Evolutionary conservation across 768 basidiomycete genomes (phyloP).

Genomic region (Russula vinacea): DNA sequence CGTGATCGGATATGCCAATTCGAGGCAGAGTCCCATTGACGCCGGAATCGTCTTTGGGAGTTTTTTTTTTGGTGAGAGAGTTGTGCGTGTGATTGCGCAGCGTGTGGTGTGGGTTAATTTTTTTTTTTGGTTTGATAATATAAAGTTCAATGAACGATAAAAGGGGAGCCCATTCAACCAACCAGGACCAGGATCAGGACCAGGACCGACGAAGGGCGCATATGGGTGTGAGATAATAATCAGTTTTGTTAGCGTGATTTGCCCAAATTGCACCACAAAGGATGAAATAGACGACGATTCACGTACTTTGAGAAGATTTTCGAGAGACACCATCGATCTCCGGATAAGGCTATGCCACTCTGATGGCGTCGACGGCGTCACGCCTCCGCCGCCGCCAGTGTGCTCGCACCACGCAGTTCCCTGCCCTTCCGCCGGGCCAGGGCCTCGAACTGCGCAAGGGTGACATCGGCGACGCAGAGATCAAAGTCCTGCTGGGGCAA

Average conservation of each 20-base stretch:
- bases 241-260: conserved; percentile 18
- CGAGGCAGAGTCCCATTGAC: conserved; percentile 72
- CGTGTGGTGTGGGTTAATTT: background rate
- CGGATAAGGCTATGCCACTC: conserved; percentile 51
- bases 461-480: conserved; percentile 80
- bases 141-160: conserved; percentile 25
- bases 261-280: conserved; percentile 1
- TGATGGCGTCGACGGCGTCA: conserved; percentile 33
- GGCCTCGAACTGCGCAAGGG: conserved; percentile 70
- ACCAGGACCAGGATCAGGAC: conserved; percentile 8
- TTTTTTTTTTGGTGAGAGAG: background rate
- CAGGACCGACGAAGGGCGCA: conserved; percentile 4
- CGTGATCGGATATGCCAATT: conserved; percentile 71
- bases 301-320: conserved; percentile 66
- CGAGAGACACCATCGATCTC: conserved; percentile 65
- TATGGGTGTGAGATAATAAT: conserved; percentile 11
- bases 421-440: conserved; percentile 56
- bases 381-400: conserved; percentile 8
- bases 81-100: background rate
- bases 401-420: conserved; percentile 38
- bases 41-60: conserved; percentile 52
- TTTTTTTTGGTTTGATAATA: conserved; percentile 10
- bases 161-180: background rate
- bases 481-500: conserved; percentile 73
- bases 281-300: conserved; percentile 19